Base-by-base conservation (phyloP, 1,139 yeast species). In the Wickerhamomyces sp. region DNA sequence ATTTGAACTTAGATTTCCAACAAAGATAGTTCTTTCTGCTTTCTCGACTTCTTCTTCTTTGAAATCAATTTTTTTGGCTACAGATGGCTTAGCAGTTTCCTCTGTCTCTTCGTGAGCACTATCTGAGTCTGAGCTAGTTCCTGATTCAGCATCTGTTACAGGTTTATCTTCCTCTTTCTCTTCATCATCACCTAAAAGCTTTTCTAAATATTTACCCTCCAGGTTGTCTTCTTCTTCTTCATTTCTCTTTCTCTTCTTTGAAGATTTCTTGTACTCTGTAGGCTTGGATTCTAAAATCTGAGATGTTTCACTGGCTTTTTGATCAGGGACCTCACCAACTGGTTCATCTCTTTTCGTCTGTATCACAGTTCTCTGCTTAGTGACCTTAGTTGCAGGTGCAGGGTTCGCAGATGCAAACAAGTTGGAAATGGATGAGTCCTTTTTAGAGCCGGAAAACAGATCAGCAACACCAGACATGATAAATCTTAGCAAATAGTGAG, bases 1-100 rank as follows among this genome's bases (percentile, higher is more conserved):
- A 2, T 68, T 56, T 27, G 79, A 66, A 16, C 87, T 76, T 18
- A 92, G 77, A 60, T 94, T 94, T 35, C 97, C 97, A 12, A 94
- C 82, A 58, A 94, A 94, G 1, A 90, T 69, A 0, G 98, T 92
- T 52, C 83, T 74, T 53, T 87, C 92, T 3, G 96, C 95, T 61
- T 89, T 87, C 51, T 77, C 86, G 40, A 88, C 68, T 59, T 89
- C 96, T 10, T 63, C 61, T 47, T 81, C 86, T 53, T 81, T 82
- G 39, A 81, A 52, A 38, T 67, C 71, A 9, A 61, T 43, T 5
- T 52, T 62, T 31, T 58, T 59, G 8, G 65, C 70, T 9, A 44
- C 49, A 6, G 46, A 37, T 7, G 47, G 38, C 16, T 38, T 46
- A 6, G 35, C 13, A 25, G 27, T 10, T 10, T 25, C 27, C 7